Evolutionary conservation across 257 asterid species (phyloP), one percentile per base, ranked within the genome.

Genomic region (Lithospermum erythrorhizon): DNA sequence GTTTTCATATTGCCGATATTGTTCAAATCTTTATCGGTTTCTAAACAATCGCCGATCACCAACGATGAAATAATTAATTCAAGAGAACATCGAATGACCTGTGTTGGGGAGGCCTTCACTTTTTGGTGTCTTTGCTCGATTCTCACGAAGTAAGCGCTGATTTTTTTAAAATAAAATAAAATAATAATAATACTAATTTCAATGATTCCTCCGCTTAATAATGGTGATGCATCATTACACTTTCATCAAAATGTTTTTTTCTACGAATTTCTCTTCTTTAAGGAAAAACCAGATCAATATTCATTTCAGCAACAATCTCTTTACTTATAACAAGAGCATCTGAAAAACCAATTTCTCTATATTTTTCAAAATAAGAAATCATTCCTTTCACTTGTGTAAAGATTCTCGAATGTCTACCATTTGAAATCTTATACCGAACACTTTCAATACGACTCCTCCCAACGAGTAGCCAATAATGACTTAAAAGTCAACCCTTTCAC

Each of bases 361-460:
- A n/a, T n/a, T n/a, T n/a, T n/a, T n/a, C n/a, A n/a, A n/a, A n/a
- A n/a, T n/a, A n/a, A n/a, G n/a, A n/a, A n/a, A n/a, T 52, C 55
- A 13, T 5, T 13, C 4, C 20, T 0, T 6, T n/a, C 55, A 6
- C 20, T 52, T 7, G 15, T 15, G 55, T 52, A 52, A 52, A 52
- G 55, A n/a, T 4, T 52, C 55, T 52, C 15, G 55, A 15, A 52
- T 52, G 4, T 2, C 11, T 52, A 52, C 9, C 55, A 52, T 52
- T 52, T 52, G 55, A 52, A 52, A 52, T 52, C 55, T 6, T 52
- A 52, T 52, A 13, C 20, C 55, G 9, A 52, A 13, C 55, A 52
- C 55, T 52, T 6, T 52, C 55, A 52, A 52, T 21, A 52, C 55
- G 55, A 52, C 55, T 52, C 55, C n/a, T 52, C 55, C 55, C 55